These are phyloP conservation scores for Kodamaea sp. DNA, from an alignment of 1,139 yeast genomes.

Conservation along the genomic window DNA sequence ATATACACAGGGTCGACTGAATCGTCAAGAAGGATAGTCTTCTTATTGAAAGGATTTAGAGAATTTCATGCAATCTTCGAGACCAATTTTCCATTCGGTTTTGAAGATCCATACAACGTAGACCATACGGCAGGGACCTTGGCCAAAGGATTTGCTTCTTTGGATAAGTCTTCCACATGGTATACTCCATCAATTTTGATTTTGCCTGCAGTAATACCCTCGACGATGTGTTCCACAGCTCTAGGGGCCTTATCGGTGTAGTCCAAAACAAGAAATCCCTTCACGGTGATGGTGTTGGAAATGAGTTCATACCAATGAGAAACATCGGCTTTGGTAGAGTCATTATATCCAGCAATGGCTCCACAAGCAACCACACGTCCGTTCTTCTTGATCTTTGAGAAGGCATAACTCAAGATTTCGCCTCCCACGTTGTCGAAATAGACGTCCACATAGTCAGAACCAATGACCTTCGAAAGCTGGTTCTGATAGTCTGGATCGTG, in stretches of 20 bases:
- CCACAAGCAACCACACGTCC: constrained; percentile 32
- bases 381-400: constrained; percentile 19
- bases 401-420: constrained; percentile 18
- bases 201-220: constrained; percentile 42
- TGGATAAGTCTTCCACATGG: constrained; percentile 27
- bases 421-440: constrained; percentile 29
- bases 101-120: constrained; percentile 30
- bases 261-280: constrained; percentile 51
- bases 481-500: constrained; percentile 44
- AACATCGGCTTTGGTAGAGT: constrained; percentile 31
- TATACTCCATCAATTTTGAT: constrained; percentile 28
- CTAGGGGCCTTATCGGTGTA: constrained; percentile 30
- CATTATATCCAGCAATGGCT: constrained; percentile 34
- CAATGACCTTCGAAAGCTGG: constrained; percentile 46
- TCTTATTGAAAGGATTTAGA: too few relatives aligned
- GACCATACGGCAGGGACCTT: constrained; percentile 33
- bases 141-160: constrained; percentile 21
- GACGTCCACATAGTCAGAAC: constrained; percentile 29
- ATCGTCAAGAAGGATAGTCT: too few relatives aligned
- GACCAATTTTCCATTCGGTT: constrained; percentile 38
- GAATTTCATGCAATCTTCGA: constrained; percentile 32
- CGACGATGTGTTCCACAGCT: constrained; percentile 35
- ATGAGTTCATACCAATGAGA: constrained; percentile 45
- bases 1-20: too few relatives aligned
- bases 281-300: constrained; percentile 47